These are phyloP conservation scores for Agapanthus africanus DNA, from an alignment of 106 monocot species.

Conservation along the genomic window DNA sequence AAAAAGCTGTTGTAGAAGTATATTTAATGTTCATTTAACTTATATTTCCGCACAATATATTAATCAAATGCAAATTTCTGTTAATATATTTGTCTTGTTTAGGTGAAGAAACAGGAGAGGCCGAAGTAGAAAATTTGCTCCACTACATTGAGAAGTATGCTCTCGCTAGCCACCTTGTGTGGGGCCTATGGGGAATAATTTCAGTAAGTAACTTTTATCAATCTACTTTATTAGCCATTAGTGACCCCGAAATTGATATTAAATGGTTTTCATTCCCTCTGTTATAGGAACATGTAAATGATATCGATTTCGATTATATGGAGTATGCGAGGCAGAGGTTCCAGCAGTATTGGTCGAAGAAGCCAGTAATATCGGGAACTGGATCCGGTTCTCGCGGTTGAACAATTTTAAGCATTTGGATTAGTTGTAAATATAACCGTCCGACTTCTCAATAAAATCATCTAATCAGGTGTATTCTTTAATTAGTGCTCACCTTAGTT, in stretches of 20 bases:
- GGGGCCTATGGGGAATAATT: slow-evolving; percentile 92
- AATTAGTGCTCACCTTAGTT: background rate
- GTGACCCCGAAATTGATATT: background rate
- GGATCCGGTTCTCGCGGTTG: background rate
- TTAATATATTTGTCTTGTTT: background rate
- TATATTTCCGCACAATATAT: too few species aligned
- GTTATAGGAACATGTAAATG: slow-evolving; percentile 53
- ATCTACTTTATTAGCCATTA: background rate
- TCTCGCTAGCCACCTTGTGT: slow-evolving; percentile 66
- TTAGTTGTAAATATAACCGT: background rate
- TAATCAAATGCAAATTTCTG: background rate
- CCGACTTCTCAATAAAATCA: background rate
- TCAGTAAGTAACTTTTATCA: slow-evolving; percentile 35
- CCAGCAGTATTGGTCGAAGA: slow-evolving; percentile 39
- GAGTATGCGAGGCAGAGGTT: slow-evolving; percentile 60
- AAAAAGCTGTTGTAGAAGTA: too few species aligned
- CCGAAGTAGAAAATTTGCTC: slow-evolving; percentile 50
- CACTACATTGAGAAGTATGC: slow-evolving; percentile 54
- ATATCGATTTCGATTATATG: slow-evolving; percentile 60
- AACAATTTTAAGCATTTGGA: background rate
- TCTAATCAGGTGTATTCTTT: background rate
- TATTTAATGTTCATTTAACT: too few species aligned
- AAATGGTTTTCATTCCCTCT: background rate
- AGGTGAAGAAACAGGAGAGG: slow-evolving; percentile 33
- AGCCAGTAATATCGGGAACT: slow-evolving; percentile 16